Percentiles rank a stretch among this genome's conserved stretches.
These are phyloP conservation scores for Pseudonitzschia delicatissima DNA, from an alignment of 108 stramenopile species.

Conservation along the genomic window DNA sequence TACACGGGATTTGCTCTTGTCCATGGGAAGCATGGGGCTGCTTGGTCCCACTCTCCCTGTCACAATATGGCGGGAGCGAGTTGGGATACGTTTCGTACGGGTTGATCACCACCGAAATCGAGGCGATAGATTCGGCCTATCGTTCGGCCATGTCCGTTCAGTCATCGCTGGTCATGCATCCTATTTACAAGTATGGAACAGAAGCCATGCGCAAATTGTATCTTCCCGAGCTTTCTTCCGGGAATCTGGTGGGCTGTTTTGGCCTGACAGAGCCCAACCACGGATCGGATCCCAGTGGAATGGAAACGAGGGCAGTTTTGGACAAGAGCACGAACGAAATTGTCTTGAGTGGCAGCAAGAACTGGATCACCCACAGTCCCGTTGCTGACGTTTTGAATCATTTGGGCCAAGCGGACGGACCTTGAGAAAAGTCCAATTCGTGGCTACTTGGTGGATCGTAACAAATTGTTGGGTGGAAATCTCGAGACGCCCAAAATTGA, in stretches of 20 bases:
- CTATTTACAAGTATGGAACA: conserved; percentile 89
- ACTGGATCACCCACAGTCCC: conserved; percentile 97
- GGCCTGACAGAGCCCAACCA: conserved; percentile 97
- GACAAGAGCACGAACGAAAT: conserved; percentile 80
- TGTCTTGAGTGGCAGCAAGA: conserved; percentile 90
- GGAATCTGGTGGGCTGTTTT: conserved; percentile 90
- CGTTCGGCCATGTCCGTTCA: conserved; percentile 94
- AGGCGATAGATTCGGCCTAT: conserved; percentile 88
- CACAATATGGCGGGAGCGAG: conserved; percentile 81
- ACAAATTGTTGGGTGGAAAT: conserved; percentile 44
- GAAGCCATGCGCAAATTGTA: conserved; percentile 84
- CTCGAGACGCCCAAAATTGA: conserved; percentile 84
- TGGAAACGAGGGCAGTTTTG: conserved; percentile 81
- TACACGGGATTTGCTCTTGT: conserved; percentile 44
- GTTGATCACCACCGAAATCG: conserved; percentile 85
- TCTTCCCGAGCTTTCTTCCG: conserved; percentile 82
- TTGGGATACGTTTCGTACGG: conserved; percentile 90
- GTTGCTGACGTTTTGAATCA: conserved; percentile 92
- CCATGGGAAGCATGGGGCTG: conserved; percentile 86
- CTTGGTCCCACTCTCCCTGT: conserved; percentile 87
- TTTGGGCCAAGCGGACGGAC: conserved; percentile 80
- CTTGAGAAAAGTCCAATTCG: conserved; percentile 49
- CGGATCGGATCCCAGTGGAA: conserved; percentile 89
- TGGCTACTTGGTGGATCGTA: conserved; percentile 90
- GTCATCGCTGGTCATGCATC: conserved; percentile 93